A percentile compares a stretch with the other conserved stretches of the same genome.
Evolutionary conservation across 768 basidiomycete genomes (phyloP).

Genomic region (Psilocybe sp.): DNA sequence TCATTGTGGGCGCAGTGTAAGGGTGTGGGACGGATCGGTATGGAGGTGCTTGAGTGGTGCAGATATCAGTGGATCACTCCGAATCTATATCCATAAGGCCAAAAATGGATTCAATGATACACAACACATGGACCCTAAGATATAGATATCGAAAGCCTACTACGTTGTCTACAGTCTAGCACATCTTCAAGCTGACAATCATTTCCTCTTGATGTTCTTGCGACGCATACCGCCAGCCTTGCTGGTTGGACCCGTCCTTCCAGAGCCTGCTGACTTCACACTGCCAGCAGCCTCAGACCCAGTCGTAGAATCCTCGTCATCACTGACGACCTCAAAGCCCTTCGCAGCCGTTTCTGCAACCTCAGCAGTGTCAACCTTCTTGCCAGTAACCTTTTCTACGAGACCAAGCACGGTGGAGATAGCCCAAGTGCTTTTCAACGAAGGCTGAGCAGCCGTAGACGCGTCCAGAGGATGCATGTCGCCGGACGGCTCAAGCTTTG

Average conservation of each 20-base stretch:
- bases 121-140: background rate
- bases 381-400: conserved; percentile 23
- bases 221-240: conserved; percentile 67
- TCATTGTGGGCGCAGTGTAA: too few species aligned
- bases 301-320: conserved; percentile 38
- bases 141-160: background rate
- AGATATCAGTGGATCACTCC: too few species aligned
- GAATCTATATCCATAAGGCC: too few species aligned
- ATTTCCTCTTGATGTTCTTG: conserved; percentile 53
- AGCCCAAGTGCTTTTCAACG: conserved; percentile 70
- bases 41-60: too few species aligned
- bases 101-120: too few species aligned
- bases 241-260: conserved; percentile 34
- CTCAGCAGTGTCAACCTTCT: conserved; percentile 16
- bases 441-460: conserved; percentile 55
- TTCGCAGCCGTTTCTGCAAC: conserved; percentile 7
- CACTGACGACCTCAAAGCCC: conserved; percentile 26
- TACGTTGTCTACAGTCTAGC: too few species aligned
- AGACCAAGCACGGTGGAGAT: conserved; percentile 40
- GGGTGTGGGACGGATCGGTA: too few species aligned
- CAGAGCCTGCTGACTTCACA: conserved; percentile 33
- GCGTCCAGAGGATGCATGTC: conserved; percentile 56
- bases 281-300: conserved; percentile 44
- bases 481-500: conserved; percentile 61
- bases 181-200: background rate